A percentile compares a stretch with the other conserved stretches of the same genome.
Evolutionary conservation across 805 yeast species (phyloP).

Genomic region (Maudiozyma turicensis): DNA sequence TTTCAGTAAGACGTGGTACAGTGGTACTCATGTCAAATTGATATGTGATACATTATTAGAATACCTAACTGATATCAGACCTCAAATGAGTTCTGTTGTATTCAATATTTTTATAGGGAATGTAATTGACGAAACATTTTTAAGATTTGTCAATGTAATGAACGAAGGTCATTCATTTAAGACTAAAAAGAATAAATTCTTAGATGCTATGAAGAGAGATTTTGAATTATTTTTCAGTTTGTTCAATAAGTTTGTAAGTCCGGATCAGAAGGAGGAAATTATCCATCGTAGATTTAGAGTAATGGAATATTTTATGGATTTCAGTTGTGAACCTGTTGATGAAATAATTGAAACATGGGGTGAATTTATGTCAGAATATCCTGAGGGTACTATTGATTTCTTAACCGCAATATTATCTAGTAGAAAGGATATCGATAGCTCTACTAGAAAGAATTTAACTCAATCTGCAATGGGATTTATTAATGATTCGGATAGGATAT

Average conservation of each 20-base stretch:
- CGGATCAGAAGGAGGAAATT: conserved; percentile 28
- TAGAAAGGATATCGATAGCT: conserved; percentile 31
- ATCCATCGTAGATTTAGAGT: conserved; percentile 45
- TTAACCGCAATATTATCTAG: conserved; percentile 51
- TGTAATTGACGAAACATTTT: conserved; percentile 41
- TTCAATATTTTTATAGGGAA: conserved; percentile 46
- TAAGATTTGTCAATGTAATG: conserved; percentile 41
- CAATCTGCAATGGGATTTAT: conserved; percentile 12
- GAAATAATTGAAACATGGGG: conserved; percentile 49
- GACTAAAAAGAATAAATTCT: conserved; percentile 34
- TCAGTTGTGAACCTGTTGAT: conserved; percentile 39
- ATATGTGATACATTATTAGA: conserved; percentile 68
- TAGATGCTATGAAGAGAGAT: conserved; percentile 51
- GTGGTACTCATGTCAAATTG: conserved; percentile 46
- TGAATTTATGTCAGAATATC: conserved; percentile 52
- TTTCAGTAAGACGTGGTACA: conserved; percentile 64
- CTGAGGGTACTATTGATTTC: conserved; percentile 69
- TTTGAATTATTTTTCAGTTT: conserved; percentile 45
- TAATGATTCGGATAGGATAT: conserved; percentile 15
- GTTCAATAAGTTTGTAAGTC: conserved; percentile 38
- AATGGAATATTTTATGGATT: conserved; percentile 52
- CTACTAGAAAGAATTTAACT: conserved; percentile 16
- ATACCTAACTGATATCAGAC: conserved; percentile 56
- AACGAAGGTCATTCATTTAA: conserved; percentile 35
- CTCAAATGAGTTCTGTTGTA: conserved; percentile 41